Conservation (phyloP, 2,329 filamentous ascomycete species). For the Colletotrichum noveboracense region DNA sequence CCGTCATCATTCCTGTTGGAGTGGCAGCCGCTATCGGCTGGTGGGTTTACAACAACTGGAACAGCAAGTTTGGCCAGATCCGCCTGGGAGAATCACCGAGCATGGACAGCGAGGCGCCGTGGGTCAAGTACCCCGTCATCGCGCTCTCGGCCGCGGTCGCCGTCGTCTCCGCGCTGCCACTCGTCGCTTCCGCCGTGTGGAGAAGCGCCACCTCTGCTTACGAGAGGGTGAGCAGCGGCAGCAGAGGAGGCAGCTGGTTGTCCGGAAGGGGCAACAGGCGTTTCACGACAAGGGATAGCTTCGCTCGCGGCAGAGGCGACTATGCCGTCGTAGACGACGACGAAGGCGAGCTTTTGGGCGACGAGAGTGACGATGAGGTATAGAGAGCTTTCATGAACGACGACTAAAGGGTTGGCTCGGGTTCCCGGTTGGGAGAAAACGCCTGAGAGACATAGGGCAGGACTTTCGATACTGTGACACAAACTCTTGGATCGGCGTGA, state of each 20-base stretch:
- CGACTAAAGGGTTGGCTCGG: not conserved
- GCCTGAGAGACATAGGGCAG: not conserved
- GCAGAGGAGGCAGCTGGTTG: constrained; percentile 56
- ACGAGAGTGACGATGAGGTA: constrained; percentile 91
- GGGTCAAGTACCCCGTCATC: constrained; percentile 84
- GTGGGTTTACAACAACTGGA: constrained; percentile 86
- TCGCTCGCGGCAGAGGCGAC: constrained; percentile 85
- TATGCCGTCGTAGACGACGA: constrained; percentile 91
- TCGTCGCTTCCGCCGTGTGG: constrained; percentile 77
- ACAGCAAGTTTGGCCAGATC: constrained; percentile 90
- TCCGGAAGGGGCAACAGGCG: constrained; percentile 65
- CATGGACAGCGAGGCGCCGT: constrained; percentile 75
- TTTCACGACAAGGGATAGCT: constrained; percentile 89
- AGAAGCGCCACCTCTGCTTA: constrained; percentile 61
- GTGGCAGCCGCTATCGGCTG: constrained; percentile 78
- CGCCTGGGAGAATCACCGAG: constrained; percentile 74
- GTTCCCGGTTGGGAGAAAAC: not conserved
- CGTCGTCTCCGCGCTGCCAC: constrained; percentile 66
- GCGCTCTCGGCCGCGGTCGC: constrained; percentile 70
- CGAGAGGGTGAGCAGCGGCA: constrained; percentile 53
- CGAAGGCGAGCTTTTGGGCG: constrained; percentile 91
- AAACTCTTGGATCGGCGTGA: constrained; percentile 1
- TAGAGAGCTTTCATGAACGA: constrained; percentile 20
- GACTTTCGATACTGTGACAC: not conserved
- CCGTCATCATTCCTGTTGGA: constrained; percentile 76